Base-by-base conservation (phyloP, 2,329 filamentous ascomycete species). In the Fonsecaea multimorphosa region DNA sequence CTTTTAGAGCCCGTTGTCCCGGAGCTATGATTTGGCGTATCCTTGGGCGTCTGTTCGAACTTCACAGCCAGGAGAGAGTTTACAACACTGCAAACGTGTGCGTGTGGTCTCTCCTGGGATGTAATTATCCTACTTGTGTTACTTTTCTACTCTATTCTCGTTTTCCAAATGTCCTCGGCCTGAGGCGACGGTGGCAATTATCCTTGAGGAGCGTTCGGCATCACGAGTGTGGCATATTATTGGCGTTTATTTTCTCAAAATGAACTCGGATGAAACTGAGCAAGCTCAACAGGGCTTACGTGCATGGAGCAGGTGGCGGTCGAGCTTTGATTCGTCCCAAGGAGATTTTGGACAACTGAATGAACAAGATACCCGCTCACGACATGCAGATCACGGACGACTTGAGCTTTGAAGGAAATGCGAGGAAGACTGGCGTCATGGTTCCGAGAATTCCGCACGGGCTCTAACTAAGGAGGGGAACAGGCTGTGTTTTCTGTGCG, bases 321-420 rank as follows among this genome's bases (percentile, higher is more conserved):
- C 54, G 55, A 62, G 62, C 61, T 67, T 51, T 56, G 54, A 24
- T 57, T n/a, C 31, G 31, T 54, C n/a, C 38, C 31, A 53, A 19
- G 52, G 55, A 38, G 52, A 49, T 64, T 64, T 67, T 64, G 62
- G 62, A 61, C 65, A 65, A 40, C 55, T 58, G 57, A 65, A 63
- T 61, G 65, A 49, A 49, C 44, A 49, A 49, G 44, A 67, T 64
- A 67, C 61, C 65, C 61, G 65, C 56, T 65, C 54, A 62, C 51
- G 65, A 60, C 56, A 49, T 19, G 24, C 40, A 46, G 36, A 31
- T 49, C 56, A 58, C 44, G 44, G 44, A 49, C 44, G 44, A 49
- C 44, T 49, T 49, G 44, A 49, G 24, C 19, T 49, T 49, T 49
- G n/a, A 49, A 53, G 58, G 34, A 49, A 56, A 44, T 40, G 19